Evolutionary conservation across 305 asterid species (phyloP).

Genomic region (Fraxinus sp.): DNA sequence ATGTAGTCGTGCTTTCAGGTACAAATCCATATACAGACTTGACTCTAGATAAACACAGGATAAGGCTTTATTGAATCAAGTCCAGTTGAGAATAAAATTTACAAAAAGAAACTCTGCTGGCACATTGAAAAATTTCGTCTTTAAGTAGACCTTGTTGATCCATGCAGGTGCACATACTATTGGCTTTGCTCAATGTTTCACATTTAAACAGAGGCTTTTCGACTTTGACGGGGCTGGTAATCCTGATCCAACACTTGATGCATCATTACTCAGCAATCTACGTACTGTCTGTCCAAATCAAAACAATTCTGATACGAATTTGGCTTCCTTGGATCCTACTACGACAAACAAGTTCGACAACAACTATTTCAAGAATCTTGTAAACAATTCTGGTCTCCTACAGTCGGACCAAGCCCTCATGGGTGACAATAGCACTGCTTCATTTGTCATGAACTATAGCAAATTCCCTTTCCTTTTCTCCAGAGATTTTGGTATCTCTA

Average conservation of each 20-base stretch:
- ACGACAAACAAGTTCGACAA: conserved; percentile 54
- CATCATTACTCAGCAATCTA: conserved; percentile 37
- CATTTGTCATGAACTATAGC: conserved; percentile 47
- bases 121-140: background rate
- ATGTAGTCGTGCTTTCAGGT: conserved; percentile 75
- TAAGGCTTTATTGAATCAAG: background rate
- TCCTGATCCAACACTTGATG: conserved; percentile 64
- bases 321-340: conserved; percentile 50
- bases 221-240: conserved; percentile 72
- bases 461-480: conserved; percentile 44
- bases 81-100: background rate
- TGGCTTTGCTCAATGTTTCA: conserved; percentile 69
- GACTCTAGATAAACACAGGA: background rate
- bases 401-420: conserved; percentile 66
- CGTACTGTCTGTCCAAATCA: conserved; percentile 50
- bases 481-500: conserved; percentile 56
- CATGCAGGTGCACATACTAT: conserved; percentile 62
- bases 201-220: conserved; percentile 64
- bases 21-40: background rate
- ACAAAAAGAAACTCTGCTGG: background rate
- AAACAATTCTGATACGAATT: conserved; percentile 44
- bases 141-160: background rate
- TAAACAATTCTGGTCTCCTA: conserved; percentile 52
- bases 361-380: conserved; percentile 38
- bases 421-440: conserved; percentile 50